Evolutionary conservation across 495 filamentous ascomycete species (phyloP).

Genomic region (Elasticomyces elasticus): DNA sequence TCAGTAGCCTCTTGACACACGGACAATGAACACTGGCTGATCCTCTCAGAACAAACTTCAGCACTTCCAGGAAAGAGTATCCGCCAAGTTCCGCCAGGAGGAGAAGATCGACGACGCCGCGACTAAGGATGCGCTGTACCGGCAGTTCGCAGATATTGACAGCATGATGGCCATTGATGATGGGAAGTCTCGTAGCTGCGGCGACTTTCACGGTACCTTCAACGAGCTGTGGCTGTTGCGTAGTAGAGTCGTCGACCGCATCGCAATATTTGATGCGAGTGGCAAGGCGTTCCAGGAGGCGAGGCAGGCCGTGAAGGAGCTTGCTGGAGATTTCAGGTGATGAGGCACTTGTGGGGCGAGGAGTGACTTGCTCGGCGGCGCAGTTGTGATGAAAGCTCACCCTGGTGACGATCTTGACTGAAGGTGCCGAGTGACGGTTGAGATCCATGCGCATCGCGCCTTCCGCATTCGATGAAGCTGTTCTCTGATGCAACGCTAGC

Average conservation of each 20-base stretch:
- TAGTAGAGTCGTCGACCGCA: neutral
- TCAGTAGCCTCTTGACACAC: neutral
- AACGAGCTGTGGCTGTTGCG: neutral
- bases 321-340: neutral
- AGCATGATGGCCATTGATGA: neutral
- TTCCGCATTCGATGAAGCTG: too few relatives aligned
- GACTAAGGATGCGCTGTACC: slow-evolving; percentile 1
- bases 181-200: neutral
- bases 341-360: neutral
- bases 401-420: too few relatives aligned
- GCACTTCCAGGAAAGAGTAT: neutral
- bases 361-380: neutral
- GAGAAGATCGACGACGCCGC: neutral
- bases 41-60: neutral
- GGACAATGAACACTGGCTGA: neutral
- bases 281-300: slow-evolving; percentile 1
- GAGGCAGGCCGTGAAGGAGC: neutral
- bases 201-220: neutral
- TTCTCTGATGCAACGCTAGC: too few relatives aligned
- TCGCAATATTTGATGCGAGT: neutral
- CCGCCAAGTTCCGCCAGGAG: neutral
- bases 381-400: neutral
- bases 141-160: neutral
- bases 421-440: too few relatives aligned
- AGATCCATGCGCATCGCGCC: too few relatives aligned